Percentiles rank a stretch among this genome's conserved stretches.
Evolutionary conservation across 2,329 filamentous ascomycete species (phyloP).

Genomic region (Simplicillium aogashimaense): DNA sequence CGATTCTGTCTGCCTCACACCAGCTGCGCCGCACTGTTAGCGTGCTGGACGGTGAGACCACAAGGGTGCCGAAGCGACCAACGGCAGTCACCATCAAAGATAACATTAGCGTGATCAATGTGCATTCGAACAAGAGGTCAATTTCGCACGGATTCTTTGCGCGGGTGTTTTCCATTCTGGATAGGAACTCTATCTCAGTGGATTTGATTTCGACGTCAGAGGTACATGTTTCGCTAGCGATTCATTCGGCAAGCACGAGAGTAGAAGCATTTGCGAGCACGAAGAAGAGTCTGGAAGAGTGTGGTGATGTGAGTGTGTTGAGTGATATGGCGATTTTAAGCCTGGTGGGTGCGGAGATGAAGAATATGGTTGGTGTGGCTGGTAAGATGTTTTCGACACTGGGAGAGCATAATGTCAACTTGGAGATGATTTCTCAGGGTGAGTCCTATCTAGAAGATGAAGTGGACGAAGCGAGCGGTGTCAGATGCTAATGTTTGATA

Average conservation of each 20-base stretch:
- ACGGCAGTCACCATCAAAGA: constrained; percentile 96
- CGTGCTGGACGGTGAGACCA: constrained; percentile 20
- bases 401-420: constrained; percentile 88
- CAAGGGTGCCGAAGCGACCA: constrained; percentile 59
- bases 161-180: constrained; percentile 83
- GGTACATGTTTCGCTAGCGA: constrained; percentile 94
- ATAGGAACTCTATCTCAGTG: constrained; percentile 78
- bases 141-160: constrained; percentile 95
- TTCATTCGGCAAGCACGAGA: constrained; percentile 66
- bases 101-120: constrained; percentile 92
- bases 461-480: no score
- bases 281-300: constrained; percentile 63
- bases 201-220: constrained; percentile 95
- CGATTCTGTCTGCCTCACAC: constrained; percentile 40
- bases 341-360: constrained; percentile 90
- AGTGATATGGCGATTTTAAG: constrained; percentile 92
- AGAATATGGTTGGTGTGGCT: constrained; percentile 91
- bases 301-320: constrained; percentile 84
- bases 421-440: constrained; percentile 99
- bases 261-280: constrained; percentile 56
- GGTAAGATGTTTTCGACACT: constrained; percentile 92
- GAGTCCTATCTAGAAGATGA: constrained; percentile 16
- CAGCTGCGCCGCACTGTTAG: constrained; percentile 42
- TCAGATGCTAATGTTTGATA: constrained; percentile 27
- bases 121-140: constrained; percentile 94